Conservation (phyloP, 257 asterid species). For the Jacaranda copaia region DNA sequence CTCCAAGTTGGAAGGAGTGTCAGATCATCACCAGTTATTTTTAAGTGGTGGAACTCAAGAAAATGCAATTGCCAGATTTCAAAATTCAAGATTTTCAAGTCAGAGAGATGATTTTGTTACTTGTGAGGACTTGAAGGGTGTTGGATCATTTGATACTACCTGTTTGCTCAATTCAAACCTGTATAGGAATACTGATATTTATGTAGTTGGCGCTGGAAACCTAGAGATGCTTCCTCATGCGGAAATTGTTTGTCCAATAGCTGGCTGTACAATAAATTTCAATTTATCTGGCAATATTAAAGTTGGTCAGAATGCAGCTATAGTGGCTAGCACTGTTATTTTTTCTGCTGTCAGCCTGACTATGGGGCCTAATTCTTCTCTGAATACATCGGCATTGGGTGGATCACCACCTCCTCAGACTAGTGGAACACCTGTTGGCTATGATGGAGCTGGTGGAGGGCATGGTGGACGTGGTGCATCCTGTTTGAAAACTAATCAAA, state of each 20-base stretch:
- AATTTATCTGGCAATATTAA: slow-evolving; percentile 81
- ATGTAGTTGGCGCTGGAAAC: slow-evolving; percentile 76
- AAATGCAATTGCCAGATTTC: slow-evolving; percentile 28
- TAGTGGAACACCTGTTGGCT: slow-evolving; percentile 94
- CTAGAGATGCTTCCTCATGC: slow-evolving; percentile 85
- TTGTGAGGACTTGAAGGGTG: slow-evolving; percentile 91
- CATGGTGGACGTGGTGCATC: slow-evolving; percentile 99
- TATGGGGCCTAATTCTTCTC: slow-evolving; percentile 71
- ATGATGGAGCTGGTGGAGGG: slow-evolving; percentile 97
- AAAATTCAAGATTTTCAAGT: slow-evolving; percentile 35
- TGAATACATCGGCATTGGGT: slow-evolving; percentile 80
- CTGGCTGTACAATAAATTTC: slow-evolving; percentile 80
- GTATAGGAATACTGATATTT: slow-evolving; percentile 54
- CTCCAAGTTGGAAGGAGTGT: slow-evolving; percentile 39
- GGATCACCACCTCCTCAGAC: slow-evolving; percentile 94
- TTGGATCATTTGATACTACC: slow-evolving; percentile 85
- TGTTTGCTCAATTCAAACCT: slow-evolving; percentile 70
- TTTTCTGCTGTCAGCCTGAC: slow-evolving; percentile 65
- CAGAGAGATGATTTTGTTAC: slow-evolving; percentile 50
- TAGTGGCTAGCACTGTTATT: slow-evolving; percentile 80
- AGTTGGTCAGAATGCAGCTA: slow-evolving; percentile 75
- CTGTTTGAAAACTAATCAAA: slow-evolving; percentile 73
- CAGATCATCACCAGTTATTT: slow-evolving; percentile 40
- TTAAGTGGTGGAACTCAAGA: slow-evolving; percentile 42
- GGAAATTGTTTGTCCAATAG: slow-evolving; percentile 70